Conservation (phyloP, 2,329 filamentous ascomycete genomes). For the Trichoderma asperellum region DNA sequence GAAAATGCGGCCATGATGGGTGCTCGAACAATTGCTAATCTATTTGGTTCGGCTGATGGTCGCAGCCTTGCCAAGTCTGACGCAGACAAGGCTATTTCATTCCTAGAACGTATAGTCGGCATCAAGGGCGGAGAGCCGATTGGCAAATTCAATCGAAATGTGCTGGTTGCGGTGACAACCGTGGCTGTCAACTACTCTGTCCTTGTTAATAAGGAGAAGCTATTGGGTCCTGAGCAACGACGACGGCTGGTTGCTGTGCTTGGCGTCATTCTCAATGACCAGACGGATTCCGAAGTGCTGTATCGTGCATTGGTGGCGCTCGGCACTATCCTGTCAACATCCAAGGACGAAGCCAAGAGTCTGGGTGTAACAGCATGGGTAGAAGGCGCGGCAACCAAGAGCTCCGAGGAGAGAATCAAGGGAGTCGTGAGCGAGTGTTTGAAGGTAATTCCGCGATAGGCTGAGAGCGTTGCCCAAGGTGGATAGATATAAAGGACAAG, state of each 20-base stretch:
- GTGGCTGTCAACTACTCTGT: conserved; percentile 85
- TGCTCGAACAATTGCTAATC: conserved; percentile 77
- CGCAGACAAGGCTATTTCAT: conserved; percentile 60
- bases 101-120: conserved; percentile 66
- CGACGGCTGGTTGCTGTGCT: conserved; percentile 62
- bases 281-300: conserved; percentile 78
- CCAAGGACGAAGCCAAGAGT: conserved; percentile 48
- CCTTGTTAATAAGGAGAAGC: conserved; percentile 58
- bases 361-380: conserved; percentile 49
- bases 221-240: conserved; percentile 41
- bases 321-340: conserved; percentile 71
- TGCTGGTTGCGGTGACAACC: conserved; percentile 81
- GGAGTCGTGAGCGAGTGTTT: conserved; percentile 53
- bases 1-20: conserved; percentile 89
- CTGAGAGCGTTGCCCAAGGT: background rate
- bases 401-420: conserved; percentile 53
- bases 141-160: conserved; percentile 70
- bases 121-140: conserved; percentile 52
- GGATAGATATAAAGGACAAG: background rate
- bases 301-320: conserved; percentile 82
- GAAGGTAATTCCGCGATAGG: conserved; percentile 35
- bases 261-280: conserved; percentile 63
- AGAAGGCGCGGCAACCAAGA: conserved; percentile 48
- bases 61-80: conserved; percentile 65
- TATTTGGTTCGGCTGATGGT: conserved; percentile 77